Percentiles rank a stretch among this genome's conserved stretches.
phyloP scores from a whole-genome alignment of 1,284 basidiomycete genomes.

The Pseudozyma sp. region DNA sequence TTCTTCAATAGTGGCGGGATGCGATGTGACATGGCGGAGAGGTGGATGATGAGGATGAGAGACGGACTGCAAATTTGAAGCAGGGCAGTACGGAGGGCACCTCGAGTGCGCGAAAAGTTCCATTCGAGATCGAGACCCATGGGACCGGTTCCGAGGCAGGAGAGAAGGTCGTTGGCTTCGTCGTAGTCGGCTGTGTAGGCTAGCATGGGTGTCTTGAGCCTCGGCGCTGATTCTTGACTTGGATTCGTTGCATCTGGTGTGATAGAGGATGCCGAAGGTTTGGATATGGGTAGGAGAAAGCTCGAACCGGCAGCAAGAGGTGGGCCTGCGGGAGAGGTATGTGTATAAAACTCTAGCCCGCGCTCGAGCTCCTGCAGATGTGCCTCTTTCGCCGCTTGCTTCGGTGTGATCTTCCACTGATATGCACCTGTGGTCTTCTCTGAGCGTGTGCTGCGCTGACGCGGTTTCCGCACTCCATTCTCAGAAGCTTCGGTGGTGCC shows the following conservation, averaged over 20 bases:
- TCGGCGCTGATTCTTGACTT: neutral
- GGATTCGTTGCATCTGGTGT: conserved; percentile 1
- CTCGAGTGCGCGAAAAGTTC: conserved; percentile 28
- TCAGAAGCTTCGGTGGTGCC: neutral
- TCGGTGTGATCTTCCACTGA: conserved; percentile 4
- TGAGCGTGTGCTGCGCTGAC: neutral
- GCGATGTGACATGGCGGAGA: conserved; percentile 42
- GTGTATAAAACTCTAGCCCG: conserved; percentile 21
- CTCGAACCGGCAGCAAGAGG: conserved; percentile 5
- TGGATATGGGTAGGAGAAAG: conserved; percentile 20
- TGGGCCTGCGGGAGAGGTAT: conserved; percentile 25
- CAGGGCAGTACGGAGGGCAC: conserved; percentile 36
- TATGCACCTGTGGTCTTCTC: neutral
- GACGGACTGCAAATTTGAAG: conserved; percentile 48
- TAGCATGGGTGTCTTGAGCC: conserved; percentile 28
- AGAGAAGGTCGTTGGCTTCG: conserved; percentile 36
- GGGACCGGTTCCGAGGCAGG: conserved; percentile 27
- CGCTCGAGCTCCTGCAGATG: conserved; percentile 25
- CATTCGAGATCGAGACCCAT: conserved; percentile 62
- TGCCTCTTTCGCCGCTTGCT: conserved; percentile 20
- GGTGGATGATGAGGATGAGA: conserved; percentile 50
- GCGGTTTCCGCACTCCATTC: neutral
- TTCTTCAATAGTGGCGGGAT: conserved; percentile 23
- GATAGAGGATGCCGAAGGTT: conserved; percentile 10
- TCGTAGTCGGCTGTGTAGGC: conserved; percentile 38